phyloP scores from a whole-genome alignment of 169 alveolate species.

The Toxoplasma gondii region DNA sequence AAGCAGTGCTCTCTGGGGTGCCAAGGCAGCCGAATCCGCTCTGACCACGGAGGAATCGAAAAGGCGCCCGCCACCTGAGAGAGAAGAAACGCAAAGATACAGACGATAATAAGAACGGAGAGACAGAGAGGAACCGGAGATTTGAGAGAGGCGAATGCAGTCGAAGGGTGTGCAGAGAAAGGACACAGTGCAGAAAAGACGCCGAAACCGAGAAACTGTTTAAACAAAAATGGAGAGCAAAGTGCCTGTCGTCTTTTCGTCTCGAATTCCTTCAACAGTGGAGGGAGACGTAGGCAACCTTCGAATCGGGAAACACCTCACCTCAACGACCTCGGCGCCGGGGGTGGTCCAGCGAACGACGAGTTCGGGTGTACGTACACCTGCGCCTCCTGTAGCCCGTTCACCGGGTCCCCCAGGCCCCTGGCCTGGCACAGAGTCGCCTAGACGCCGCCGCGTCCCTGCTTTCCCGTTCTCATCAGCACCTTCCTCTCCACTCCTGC shows the following conservation, averaged over 20 bases:
- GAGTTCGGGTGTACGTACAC: background rate
- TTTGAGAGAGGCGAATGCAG: background rate
- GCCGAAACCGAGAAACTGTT: too few relatives aligned
- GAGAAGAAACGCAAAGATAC: background rate
- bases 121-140: background rate
- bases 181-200: too few relatives aligned
- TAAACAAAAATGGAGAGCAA: too few relatives aligned
- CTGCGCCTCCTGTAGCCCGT: background rate
- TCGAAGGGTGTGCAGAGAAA: too few relatives aligned
- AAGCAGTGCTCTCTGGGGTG: background rate
- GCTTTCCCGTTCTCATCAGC: too few relatives aligned
- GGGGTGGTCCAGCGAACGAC: background rate
- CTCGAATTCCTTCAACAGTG: too few relatives aligned
- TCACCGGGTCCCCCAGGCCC: too few relatives aligned
- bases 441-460: too few relatives aligned
- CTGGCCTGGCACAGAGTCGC: too few relatives aligned
- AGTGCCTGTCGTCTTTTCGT: too few relatives aligned
- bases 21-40: background rate
- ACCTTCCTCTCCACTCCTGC: too few relatives aligned
- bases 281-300: too few relatives aligned
- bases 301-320: background rate
- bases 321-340: slow-evolving; percentile 1
- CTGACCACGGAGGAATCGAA: background rate
- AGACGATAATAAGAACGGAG: background rate
- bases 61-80: slow-evolving; percentile 18